Evolutionary conservation across 2,329 filamentous ascomycete genomes (phyloP), one percentile per base, ranked within the genome.

Genomic region (Hirsutella minnesotensis): DNA sequence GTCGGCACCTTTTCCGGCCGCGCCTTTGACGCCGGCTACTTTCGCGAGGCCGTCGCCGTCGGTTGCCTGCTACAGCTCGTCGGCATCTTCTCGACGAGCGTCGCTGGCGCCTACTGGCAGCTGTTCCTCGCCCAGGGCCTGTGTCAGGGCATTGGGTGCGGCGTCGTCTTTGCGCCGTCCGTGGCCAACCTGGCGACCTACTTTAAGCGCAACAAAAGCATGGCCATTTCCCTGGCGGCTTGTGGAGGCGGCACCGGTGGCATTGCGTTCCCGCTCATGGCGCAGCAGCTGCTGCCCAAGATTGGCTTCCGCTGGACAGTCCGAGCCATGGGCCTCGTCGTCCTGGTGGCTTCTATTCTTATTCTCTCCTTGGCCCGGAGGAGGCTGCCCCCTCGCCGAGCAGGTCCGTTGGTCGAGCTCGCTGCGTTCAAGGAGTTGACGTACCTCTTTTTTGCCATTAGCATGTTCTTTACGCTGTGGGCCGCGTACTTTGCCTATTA

Each of bases 241-340:
- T 72, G 70, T 0, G 82, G 81, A 1, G 76, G 75, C 21, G 71
- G 70, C 0, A 73, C 73, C 0, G 81, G 81, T 1, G 79, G 79
- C 0, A 61, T 83, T 19, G 65, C 83, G 3, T 85, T 80, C 53
- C 79, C 81, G 0, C 64, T 75, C 2, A 67, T 77, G 16, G 65
- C 73, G 1, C 64, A 69, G 51, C 69, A 77, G 42, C 58, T 83
- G 10, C 59, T 81, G 2, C 74, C 77, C 0, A 65, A 63, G 16
- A 60, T 83, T 3, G 80, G 80, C 0, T 83, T 81, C 51, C 65
- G 67, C 0, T 83, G 79, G 77, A 79, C 80, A 0, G 68, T 81
- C n/a, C 65, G 79, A 0, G 68, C 72, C 0, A 67, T 81, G 47
- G 79, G 73, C 0, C 71, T 84, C 41, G 67, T 83, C 27, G 74